Conservation (phyloP, 2,329 filamentous ascomycete species). For the Cladosporium sp. region DNA sequence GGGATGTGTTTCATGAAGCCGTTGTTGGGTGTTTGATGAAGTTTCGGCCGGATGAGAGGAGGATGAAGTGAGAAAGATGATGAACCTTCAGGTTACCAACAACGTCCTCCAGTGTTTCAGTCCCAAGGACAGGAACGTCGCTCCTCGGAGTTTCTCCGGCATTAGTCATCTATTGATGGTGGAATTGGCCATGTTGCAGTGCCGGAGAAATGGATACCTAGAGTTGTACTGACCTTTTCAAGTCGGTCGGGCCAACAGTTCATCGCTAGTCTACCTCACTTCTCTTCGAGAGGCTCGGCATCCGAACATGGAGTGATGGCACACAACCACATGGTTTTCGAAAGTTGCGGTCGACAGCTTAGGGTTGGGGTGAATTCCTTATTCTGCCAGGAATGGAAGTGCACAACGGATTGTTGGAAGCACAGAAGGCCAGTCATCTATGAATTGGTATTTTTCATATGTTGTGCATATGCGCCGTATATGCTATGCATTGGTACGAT, state of each 20-base stretch:
- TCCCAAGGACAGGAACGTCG: neutral
- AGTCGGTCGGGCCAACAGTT: neutral
- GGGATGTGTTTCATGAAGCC: neutral
- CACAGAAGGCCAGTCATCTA: neutral
- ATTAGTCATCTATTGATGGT: neutral
- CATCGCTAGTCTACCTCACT: neutral
- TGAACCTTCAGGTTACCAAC: neutral
- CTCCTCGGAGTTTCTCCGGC: neutral
- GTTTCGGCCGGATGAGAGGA: neutral
- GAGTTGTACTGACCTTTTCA: neutral
- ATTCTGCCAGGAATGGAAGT: too few relatives aligned
- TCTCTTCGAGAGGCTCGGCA: too few relatives aligned
- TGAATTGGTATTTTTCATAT: neutral
- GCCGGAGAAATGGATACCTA: neutral
- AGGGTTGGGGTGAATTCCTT: neutral
- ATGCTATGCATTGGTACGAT: neutral
- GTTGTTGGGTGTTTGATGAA: neutral
- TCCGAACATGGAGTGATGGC: neutral
- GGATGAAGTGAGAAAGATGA: neutral
- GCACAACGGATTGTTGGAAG: neutral
- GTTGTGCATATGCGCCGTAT: neutral
- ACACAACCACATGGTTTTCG: neutral
- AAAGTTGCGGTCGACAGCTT: neutral
- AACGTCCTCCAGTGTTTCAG: neutral
- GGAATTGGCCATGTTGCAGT: neutral